These are phyloP conservation scores for Debaryomyces hansenii DNA, from an alignment of 805 yeast genomes.

Conservation along the genomic window DNA sequence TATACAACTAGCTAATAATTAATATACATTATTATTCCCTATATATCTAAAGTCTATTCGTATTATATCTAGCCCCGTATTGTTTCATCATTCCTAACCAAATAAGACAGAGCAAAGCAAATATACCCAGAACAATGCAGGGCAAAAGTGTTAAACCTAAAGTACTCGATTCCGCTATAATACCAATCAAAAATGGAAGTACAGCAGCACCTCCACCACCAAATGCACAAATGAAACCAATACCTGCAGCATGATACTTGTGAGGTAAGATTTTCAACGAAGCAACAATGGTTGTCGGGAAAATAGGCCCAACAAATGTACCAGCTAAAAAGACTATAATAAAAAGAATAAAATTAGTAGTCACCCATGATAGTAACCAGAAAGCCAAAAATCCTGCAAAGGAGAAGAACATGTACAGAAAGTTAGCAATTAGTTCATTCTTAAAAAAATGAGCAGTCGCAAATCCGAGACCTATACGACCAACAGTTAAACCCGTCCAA, in stretches of 20 bases:
- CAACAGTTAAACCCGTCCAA: conserved; percentile 53
- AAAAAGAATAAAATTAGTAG: conserved; percentile 33
- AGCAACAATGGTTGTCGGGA: conserved; percentile 69
- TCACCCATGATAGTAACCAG: conserved; percentile 22
- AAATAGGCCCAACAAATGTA: conserved; percentile 52
- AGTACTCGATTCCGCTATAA: conserved; percentile 34
- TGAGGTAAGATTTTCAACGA: conserved; percentile 63
- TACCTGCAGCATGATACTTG: conserved; percentile 59
- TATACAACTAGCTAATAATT: background rate
- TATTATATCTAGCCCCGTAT: conserved; percentile 9
- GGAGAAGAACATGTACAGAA: conserved; percentile 35
- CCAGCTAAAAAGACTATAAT: conserved; percentile 44
- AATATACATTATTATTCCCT: background rate
- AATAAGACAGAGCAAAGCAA: conserved; percentile 18
- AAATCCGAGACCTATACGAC: conserved; percentile 51
- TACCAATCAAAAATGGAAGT: conserved; percentile 65
- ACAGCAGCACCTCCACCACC: conserved; percentile 87
- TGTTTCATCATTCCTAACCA: conserved; percentile 24
- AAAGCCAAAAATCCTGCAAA: conserved; percentile 28
- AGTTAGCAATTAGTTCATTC: conserved; percentile 48
- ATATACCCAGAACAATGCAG: conserved; percentile 24
- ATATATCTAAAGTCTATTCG: background rate
- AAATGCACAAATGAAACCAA: conserved; percentile 73
- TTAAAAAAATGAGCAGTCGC: conserved; percentile 49
- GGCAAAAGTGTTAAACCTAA: conserved; percentile 35